Conservation (phyloP, 495 filamentous ascomycete species). For the Podospora anserina region DNA sequence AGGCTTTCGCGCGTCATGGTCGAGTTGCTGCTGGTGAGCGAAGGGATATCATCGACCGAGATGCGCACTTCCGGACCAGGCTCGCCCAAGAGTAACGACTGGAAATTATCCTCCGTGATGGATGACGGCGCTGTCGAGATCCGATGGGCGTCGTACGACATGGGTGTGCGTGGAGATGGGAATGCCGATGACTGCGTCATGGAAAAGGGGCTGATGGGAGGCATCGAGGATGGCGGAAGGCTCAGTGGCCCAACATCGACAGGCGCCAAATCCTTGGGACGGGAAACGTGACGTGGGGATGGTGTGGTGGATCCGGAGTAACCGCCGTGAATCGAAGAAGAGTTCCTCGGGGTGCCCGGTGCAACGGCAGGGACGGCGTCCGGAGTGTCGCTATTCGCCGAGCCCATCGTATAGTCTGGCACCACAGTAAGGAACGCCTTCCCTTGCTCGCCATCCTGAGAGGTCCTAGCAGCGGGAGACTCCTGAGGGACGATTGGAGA, state of each 20-base stretch:
- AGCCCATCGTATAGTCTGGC: not conserved
- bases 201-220: slow-evolving; percentile 53
- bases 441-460: not conserved
- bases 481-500: not conserved
- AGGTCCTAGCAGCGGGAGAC: not conserved
- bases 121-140: slow-evolving; percentile 70
- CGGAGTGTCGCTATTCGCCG: not conserved
- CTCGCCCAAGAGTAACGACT: slow-evolving; percentile 59
- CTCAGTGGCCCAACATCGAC: slow-evolving; percentile 47
- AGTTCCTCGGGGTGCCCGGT: slow-evolving; percentile 24
- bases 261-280: slow-evolving; percentile 55
- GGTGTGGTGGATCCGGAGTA: slow-evolving; percentile 53
- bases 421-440: not conserved
- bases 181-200: slow-evolving; percentile 52
- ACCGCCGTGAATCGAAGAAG: slow-evolving; percentile 1
- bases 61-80: slow-evolving; percentile 63
- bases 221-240: slow-evolving; percentile 42
- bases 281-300: slow-evolving; percentile 53
- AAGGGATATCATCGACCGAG: slow-evolving; percentile 84
- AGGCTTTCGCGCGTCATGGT: slow-evolving; percentile 70
- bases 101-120: slow-evolving; percentile 63
- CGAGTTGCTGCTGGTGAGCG: slow-evolving; percentile 80
- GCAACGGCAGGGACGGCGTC: not conserved
- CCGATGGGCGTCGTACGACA: slow-evolving; percentile 67
- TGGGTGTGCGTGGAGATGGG: slow-evolving; percentile 56